Percentiles rank a stretch among this genome's conserved stretches.
Evolutionary conservation across 148 eudicot species (phyloP).

Genomic region (Diospyros kaki): DNA sequence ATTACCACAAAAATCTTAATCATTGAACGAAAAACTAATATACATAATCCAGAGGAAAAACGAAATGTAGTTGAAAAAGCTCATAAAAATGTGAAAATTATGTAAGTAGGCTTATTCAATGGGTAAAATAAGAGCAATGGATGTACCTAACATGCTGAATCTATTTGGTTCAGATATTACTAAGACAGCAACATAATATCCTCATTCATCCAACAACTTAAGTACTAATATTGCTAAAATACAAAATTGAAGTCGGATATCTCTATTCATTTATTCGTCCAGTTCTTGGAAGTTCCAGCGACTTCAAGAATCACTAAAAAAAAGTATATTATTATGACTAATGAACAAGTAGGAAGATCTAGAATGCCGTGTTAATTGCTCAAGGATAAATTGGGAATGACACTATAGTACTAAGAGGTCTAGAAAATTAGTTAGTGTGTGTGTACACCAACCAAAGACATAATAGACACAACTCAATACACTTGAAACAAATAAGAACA

Average conservation of each 20-base stretch:
- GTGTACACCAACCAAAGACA: not conserved
- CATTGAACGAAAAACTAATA: conserved; percentile 1
- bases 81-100: not conserved
- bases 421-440: not conserved
- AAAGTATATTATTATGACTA: too few relatives aligned
- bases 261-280: not conserved
- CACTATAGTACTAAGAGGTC: not conserved
- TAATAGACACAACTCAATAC: not conserved
- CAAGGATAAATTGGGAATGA: not conserved
- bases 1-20: conserved; percentile 5
- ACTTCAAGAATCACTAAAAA: not conserved
- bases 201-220: not conserved
- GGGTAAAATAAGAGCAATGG: not conserved
- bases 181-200: not conserved
- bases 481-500: not conserved
- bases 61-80: not conserved
- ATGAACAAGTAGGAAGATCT: too few relatives aligned
- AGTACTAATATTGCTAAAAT: not conserved
- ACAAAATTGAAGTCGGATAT: not conserved
- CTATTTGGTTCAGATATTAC: not conserved
- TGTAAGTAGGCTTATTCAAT: not conserved
- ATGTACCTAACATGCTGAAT: not conserved
- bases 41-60: conserved; percentile 1
- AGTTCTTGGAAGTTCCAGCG: not conserved
- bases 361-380: not conserved